Base-by-base conservation (phyloP, 345 rosid species). In the Erucastrum elatum region DNA sequence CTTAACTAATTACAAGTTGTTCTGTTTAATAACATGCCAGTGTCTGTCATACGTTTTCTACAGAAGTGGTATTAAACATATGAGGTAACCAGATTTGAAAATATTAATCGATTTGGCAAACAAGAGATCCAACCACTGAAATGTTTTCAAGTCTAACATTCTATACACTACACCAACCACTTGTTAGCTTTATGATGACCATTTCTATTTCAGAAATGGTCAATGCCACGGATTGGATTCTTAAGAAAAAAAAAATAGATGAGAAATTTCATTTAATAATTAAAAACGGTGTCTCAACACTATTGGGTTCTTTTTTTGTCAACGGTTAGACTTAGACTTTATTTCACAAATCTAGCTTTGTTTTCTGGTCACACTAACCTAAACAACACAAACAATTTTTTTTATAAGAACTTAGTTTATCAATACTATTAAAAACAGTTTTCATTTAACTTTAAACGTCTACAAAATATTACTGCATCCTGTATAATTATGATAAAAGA, bases 341-440 rank as follows among this genome's bases (percentile, higher is more conserved):
- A 64, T 3, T 65, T 58, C 66, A 56, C 34, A 76, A 10, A 62
- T 35, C 39, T 49, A 58, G 44, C 9, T 37, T 69, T 60, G 56
- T 63, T 49, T 70, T 29, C 37, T 26, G 17, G 37, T 71, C 71
- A 41, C 37, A 78, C 67, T 56, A 71, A 71, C 71, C 81, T 37
- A 8, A 46, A 64, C 67, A 33, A 8, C 8, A 60, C 17, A 29
- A 25, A 46, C 58, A 37, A 21, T 3, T 6, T n/a, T 26, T 1
- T 44, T 0, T 53, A 44, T 58, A 15, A 26, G 30, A 58, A 8
- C 33, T 53, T 53, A 31, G 46, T 73, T 65, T 53, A 74, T 46
- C 35, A 15, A 35, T 51, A 21, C 15, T 51, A 74, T n/a, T 6
- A 11, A 17, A 58, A 26, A 39, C 41, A 66, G 59, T 31, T 58